Evolutionary conservation across 768 basidiomycete species (phyloP), one percentile per base, ranked within the genome.

Genomic region (Rhizopogon vesiculosus): DNA sequence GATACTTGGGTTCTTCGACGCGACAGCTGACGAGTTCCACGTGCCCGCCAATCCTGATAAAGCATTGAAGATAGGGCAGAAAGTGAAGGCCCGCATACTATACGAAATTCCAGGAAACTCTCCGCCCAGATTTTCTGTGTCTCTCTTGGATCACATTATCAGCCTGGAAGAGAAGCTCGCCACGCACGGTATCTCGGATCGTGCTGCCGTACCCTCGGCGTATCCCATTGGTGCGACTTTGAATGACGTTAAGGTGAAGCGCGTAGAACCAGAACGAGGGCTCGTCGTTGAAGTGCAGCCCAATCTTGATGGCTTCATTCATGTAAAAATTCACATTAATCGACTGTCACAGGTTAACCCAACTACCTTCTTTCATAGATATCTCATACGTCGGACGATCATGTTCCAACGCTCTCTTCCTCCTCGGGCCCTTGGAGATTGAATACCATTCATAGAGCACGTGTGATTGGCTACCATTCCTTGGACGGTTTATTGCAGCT

Each of bases 361-460:
- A 61, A 66, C 55, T 48, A 54, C 18, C 13, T 53, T 51, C 13
- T 54, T 29, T 18, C 49, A 13, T 61, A 98, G 93, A 97, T 99
- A 63, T 97, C 96, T 10, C 93, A 97, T 68, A 77, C 89, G 45
- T 90, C 93, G 8, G 94, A 98, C 66, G 91, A 94, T 45, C 93
- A 93, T 66, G 75, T 93, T n/a, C 81, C 88, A 15, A 78, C 85
- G n/a, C 74, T 97, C 22, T 82, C 89, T 5, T 56, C 72, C 6
- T 70, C 78, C n/a, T 83, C 86, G 19, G 89, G 91, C 16, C 80
- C 87, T 19, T 98, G 89, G 89, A 90, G 85, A 69, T 65, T 82
- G 51, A 89, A 86, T 13, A 85, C 92, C 7, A 69, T 84, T 1
- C 96, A 98, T 65, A 78, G 81, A 50, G 94, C 91, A 2, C 86